Percentiles rank a stretch among this genome's conserved stretches.
These are phyloP conservation scores for Spatholobus suberectus DNA, from an alignment of 306 rosid genomes.

Conservation along the genomic window DNA sequence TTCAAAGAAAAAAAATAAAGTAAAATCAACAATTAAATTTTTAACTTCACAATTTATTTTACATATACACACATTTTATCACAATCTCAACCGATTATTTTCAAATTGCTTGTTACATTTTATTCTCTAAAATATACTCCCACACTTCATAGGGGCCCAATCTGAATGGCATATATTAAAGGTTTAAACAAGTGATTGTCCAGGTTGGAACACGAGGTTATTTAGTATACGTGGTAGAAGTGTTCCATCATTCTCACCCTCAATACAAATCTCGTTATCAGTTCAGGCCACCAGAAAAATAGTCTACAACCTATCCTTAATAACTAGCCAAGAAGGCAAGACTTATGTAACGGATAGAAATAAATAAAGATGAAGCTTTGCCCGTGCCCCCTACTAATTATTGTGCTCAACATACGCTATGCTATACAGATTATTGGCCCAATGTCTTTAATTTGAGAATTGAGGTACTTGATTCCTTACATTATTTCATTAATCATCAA, in stretches of 20 bases:
- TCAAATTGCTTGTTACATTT: background rate
- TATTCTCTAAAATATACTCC: background rate
- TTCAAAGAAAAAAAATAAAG: no score
- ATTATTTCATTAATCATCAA: constrained; percentile 16
- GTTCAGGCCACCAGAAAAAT: background rate
- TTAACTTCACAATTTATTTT: background rate
- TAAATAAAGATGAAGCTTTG: background rate
- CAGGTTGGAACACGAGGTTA: background rate
- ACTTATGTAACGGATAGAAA: background rate
- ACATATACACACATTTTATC: background rate
- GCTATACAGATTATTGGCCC: background rate
- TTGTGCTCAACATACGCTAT: background rate
- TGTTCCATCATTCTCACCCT: background rate
- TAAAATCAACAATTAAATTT: no score
- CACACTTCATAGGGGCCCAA: background rate
- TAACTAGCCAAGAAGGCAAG: constrained; percentile 6
- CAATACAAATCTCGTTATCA: background rate
- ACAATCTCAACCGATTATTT: background rate
- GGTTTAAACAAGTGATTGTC: background rate
- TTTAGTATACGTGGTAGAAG: background rate
- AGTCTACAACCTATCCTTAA: background rate
- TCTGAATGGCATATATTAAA: background rate
- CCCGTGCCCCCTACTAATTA: background rate
- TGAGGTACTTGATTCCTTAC: constrained; percentile 1
- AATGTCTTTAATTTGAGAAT: background rate